Percentiles rank a stretch among this genome's conserved stretches.
Conservation (phyloP, 805 yeast genomes). For the Saturnispora halmiae region DNA sequence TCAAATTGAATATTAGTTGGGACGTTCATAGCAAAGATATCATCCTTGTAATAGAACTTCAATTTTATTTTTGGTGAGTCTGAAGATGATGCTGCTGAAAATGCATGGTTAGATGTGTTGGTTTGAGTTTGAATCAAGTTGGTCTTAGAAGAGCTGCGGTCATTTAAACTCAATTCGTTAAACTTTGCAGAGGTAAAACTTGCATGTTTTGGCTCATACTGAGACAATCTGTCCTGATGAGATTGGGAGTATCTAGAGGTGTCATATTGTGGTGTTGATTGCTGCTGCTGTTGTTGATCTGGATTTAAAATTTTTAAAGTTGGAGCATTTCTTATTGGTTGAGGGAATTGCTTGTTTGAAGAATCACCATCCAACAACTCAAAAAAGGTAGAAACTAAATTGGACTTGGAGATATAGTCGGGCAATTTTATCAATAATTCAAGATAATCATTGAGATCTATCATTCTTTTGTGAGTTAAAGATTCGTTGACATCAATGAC, state of each 20-base stretch:
- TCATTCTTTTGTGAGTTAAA: constrained; percentile 44
- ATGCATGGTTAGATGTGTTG: neutral
- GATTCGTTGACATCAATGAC: constrained; percentile 79
- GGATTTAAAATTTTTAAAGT: constrained; percentile 22
- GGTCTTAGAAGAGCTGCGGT: neutral
- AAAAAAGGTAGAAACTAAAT: constrained; percentile 63
- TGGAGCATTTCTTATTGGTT: constrained; percentile 27
- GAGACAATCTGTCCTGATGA: constrained; percentile 45
- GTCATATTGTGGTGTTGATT: constrained; percentile 30
- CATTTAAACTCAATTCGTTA: constrained; percentile 17
- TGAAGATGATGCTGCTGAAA: constrained; percentile 14
- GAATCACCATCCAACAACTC: constrained; percentile 53
- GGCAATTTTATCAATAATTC: constrained; percentile 61
- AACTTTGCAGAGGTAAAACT: constrained; percentile 18
- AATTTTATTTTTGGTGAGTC: constrained; percentile 40
- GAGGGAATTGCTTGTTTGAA: constrained; percentile 15
- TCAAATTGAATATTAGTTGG: constrained; percentile 18
- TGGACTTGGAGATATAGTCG: constrained; percentile 58
- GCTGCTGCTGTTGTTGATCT: constrained; percentile 13
- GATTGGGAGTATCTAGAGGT: constrained; percentile 40
- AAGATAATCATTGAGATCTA: constrained; percentile 45
- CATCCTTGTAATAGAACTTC: constrained; percentile 72
- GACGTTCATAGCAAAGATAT: constrained; percentile 59
- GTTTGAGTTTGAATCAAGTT: constrained; percentile 1
- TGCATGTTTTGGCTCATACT: constrained; percentile 31